phyloP scores from a whole-genome alignment of 208 protist genomes.

The Balamuthia mandrillaris region DNA sequence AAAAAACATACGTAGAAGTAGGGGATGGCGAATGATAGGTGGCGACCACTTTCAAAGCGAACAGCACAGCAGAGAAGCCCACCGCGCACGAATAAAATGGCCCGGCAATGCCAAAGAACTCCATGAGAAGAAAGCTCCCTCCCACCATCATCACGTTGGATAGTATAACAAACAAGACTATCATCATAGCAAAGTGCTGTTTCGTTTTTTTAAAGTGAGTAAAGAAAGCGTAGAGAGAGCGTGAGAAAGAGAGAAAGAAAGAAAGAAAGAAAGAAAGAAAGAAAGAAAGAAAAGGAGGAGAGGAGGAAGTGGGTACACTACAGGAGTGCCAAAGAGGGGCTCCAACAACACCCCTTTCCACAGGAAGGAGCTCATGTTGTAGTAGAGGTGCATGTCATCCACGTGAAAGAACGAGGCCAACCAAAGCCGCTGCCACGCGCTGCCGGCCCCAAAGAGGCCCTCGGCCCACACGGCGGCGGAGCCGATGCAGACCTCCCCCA shows the following conservation, averaged over 20 bases:
- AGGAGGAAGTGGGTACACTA: background rate
- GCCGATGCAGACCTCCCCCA: conserved; percentile 26
- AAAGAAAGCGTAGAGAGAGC: background rate
- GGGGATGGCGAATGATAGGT: conserved; percentile 18
- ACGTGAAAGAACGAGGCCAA: conserved; percentile 32
- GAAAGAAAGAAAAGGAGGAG: background rate
- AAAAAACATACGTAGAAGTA: background rate
- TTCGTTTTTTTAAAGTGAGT: background rate
- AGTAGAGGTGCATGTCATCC: conserved; percentile 44
- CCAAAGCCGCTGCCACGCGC: background rate
- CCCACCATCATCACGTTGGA: conserved; percentile 39
- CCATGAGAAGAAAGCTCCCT: background rate
- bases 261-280: background rate
- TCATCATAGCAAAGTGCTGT: conserved; percentile 19
- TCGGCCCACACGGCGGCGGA: background rate
- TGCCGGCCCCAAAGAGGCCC: too few relatives aligned
- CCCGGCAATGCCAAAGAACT: background rate
- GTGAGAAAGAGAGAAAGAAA: background rate
- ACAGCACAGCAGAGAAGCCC: conserved; percentile 42
- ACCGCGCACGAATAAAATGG: conserved; percentile 36
- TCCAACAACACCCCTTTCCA: conserved; percentile 3
- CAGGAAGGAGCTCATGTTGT: conserved; percentile 33
- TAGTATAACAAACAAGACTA: background rate
- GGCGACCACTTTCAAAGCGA: conserved; percentile 33
- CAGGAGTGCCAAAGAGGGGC: background rate